Percentiles rank a stretch among this genome's conserved stretches.
Conservation (phyloP, 169 alveolate species). For the Perkinsus chesapeaki region DNA sequence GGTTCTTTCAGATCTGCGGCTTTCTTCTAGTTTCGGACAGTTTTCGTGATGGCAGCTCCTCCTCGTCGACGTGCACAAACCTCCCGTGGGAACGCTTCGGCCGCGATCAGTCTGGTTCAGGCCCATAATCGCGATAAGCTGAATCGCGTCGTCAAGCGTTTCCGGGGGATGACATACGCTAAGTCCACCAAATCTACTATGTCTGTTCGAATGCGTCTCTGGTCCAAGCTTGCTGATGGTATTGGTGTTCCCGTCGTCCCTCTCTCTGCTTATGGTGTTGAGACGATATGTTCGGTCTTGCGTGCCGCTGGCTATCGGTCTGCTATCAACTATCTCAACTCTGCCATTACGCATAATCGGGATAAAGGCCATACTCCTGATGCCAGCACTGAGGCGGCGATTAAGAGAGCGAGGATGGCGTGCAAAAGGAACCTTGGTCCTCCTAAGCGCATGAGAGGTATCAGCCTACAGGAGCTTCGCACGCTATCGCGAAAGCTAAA, state of each 20-base stretch:
- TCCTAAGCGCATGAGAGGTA: background rate
- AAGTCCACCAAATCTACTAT: no score
- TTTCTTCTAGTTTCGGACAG: background rate
- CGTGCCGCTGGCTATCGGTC: background rate
- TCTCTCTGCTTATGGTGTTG: background rate
- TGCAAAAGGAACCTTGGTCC: background rate
- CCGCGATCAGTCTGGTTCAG: background rate
- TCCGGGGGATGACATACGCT: background rate
- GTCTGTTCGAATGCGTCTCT: background rate
- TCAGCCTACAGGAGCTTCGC: background rate
- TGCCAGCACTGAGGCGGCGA: background rate
- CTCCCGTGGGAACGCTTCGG: background rate
- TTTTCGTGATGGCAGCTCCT: background rate
- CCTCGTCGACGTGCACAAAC: background rate
- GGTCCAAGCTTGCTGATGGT: no score
- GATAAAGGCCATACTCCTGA: background rate
- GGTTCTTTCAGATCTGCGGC: background rate
- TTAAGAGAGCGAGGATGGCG: background rate
- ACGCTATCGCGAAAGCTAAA: background rate
- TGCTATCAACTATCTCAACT: background rate
- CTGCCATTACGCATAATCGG: background rate
- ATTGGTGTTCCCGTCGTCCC: background rate
- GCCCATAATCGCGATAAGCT: no score
- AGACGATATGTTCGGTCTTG: background rate
- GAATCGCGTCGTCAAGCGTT: no score